Evolutionary conservation across 2,329 filamentous ascomycete species (phyloP), one percentile per base, ranked within the genome.

Genomic region (Calonectria pauciramosa): DNA sequence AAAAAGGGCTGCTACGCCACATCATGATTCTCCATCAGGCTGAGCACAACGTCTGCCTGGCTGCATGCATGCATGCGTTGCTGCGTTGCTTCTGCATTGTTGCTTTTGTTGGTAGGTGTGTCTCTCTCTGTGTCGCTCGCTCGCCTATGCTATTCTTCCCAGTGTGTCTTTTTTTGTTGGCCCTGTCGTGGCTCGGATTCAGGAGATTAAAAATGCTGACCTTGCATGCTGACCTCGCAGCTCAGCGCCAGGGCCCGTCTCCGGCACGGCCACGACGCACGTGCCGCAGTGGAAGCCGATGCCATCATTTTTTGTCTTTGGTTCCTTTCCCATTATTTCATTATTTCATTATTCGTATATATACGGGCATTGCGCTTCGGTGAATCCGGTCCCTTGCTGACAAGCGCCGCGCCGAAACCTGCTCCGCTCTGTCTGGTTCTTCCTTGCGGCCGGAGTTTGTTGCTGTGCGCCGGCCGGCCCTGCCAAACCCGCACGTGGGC

Each of bases 141-240:
- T 23, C 32, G 36, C 34, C n/a, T 20, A 34, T 34, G 32, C 26
- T 59, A 4, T 16, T 44, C n/a, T 18, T 9, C 20, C 26, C 30
- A 11, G 1, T 34, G 7, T 56, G 13, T 52, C 8, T 16, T 13
- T n/a, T 32, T 34, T n/a, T 56, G 51, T 20, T 54, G 51, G 51
- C 51, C 51, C n/a, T 32, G n/a, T 14, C 51, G 51, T 28, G 20
- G 28, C 52, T 36, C 34, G 34, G 23, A 34, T 36, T 16, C 56
- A 34, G 56, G 56, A 63, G 56, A 63, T 63, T 63, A 63, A 41
- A 60, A 41, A 41, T 63, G 56, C 56, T 63, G 56, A 63, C 56
- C 56, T 9, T 41, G 56, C 56, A 63, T 63, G 56, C 56, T 63
- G 56, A 63, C 56, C 56, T 63, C 34, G 56, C 56, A 63, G 18